Percentiles rank a stretch among this genome's conserved stretches.
These are phyloP conservation scores for Dioscorea alata DNA, from an alignment of 106 monocot species.

Conservation along the genomic window DNA sequence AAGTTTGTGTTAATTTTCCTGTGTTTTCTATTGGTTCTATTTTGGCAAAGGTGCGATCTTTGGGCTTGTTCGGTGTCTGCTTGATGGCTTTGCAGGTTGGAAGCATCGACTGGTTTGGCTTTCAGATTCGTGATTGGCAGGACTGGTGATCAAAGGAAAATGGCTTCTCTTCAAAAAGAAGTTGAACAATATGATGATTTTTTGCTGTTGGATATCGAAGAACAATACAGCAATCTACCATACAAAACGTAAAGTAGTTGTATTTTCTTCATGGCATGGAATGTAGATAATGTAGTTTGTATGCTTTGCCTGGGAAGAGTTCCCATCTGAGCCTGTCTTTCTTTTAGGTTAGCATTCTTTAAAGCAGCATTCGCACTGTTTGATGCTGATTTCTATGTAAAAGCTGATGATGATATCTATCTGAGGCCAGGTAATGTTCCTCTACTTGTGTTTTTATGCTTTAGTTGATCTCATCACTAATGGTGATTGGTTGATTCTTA, in stretches of 20 bases:
- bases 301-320: background rate
- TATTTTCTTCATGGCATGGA: background rate
- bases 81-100: constrained; percentile 52
- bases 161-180: constrained; percentile 63
- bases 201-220: constrained; percentile 75
- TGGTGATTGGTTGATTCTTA: background rate
- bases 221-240: constrained; percentile 81
- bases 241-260: constrained; percentile 64
- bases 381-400: constrained; percentile 93
- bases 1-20: too few relatives aligned
- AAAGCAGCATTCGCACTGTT: constrained; percentile 82
- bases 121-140: constrained; percentile 93
- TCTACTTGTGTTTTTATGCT: background rate
- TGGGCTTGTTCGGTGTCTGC: background rate
- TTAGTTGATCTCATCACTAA: background rate
- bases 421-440: constrained; percentile 69
- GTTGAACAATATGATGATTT: constrained; percentile 67
- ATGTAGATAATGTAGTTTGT: background rate
- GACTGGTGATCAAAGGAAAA: constrained; percentile 52
- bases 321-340: constrained; percentile 30
- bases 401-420: constrained; percentile 98
- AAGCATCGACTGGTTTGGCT: constrained; percentile 82
- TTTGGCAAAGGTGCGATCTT: background rate
- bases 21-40: too few relatives aligned
- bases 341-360: constrained; percentile 89